These are phyloP conservation scores for Debaryomycetaceae sp. DNA, from an alignment of 1,139 yeast genomes.

Conservation along the genomic window DNA sequence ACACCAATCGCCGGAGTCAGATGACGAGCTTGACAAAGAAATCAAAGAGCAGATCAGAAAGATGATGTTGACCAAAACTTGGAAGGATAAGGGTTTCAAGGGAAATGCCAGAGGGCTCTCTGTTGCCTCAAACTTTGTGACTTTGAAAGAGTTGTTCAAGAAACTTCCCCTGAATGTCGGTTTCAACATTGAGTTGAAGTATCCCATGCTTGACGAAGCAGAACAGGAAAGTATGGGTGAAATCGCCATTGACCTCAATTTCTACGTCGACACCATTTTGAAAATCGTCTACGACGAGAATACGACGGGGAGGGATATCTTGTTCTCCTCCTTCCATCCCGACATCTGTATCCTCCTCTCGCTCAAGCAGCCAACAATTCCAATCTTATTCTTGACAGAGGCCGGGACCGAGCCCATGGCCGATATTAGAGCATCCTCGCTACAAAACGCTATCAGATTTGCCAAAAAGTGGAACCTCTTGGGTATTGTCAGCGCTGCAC, in stretches of 20 bases:
- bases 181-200: constrained; percentile 90
- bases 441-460: constrained; percentile 89
- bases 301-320: constrained; percentile 76
- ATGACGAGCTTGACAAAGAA: constrained; percentile 38
- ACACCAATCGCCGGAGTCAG: constrained; percentile 15
- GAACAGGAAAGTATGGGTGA: constrained; percentile 87
- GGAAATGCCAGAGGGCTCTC: constrained; percentile 89
- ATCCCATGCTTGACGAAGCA: constrained; percentile 94
- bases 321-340: constrained; percentile 93
- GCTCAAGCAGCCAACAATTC: constrained; percentile 89
- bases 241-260: constrained; percentile 77
- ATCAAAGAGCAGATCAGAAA: constrained; percentile 49
- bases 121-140: constrained; percentile 89
- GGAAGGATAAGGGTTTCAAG: constrained; percentile 82
- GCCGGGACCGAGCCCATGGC: constrained; percentile 82
- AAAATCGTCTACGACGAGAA: constrained; percentile 73
- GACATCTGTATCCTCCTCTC: constrained; percentile 85
- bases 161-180: constrained; percentile 84
- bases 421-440: constrained; percentile 80
- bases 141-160: constrained; percentile 77
- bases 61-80: constrained; percentile 84
- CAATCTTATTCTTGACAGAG: constrained; percentile 85
- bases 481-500: constrained; percentile 90
- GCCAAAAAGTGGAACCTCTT: constrained; percentile 89
- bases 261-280: constrained; percentile 83